Evolutionary conservation across 176 grass and related monocot genomes (phyloP), one percentile per base, ranked within the genome.

Genomic region (Miscanthus lutarioriparius): DNA sequence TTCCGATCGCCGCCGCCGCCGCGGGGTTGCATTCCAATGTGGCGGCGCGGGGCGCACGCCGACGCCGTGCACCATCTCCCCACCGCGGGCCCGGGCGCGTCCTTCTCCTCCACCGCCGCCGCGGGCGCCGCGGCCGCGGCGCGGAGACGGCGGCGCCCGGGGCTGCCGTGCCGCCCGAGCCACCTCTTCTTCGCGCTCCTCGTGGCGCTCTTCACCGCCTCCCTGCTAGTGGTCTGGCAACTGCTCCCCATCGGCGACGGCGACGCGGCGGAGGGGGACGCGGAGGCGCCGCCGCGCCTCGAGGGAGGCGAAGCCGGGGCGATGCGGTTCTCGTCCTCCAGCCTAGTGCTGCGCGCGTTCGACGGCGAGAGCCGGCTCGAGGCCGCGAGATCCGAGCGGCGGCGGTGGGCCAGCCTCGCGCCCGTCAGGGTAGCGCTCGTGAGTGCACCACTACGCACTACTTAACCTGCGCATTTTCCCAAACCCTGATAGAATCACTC

Each of bases 31-130:
- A 20, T 40, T 59, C 75, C 89, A 83, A 90, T 90, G 84, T 90
- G 89, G 89, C 89, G 89, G 89, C 89, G 89, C 68, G 89, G 89
- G 75, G 68, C 89, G 48, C 85, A 87, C 84, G 73, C 75, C 70
- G 89, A 87, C 80, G 80, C 80, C 80, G 80, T 80, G 23, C 75
- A 83, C 62, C 80, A 90, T 64, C 84, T 87, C 62, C 89, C 84
- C 49, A 64, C 62, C 30, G 69, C 80, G 10, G 84, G 74, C 59
- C 56, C 67, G 86, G 35, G 72, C 23, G 67, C 58, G 10, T 16
- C 67, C 15, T 4, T 69, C 5, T 1, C 72, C 3, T 44, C 88
- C 7, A 16, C 76, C 26, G 10, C 75, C 2, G 16, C 80, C 10
- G 15, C 74, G 16, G 10, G 16, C 4, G 56, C 64, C 3, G 35